Conservation (phyloP, 495 filamentous ascomycete species). For the Neurospora sp. region DNA sequence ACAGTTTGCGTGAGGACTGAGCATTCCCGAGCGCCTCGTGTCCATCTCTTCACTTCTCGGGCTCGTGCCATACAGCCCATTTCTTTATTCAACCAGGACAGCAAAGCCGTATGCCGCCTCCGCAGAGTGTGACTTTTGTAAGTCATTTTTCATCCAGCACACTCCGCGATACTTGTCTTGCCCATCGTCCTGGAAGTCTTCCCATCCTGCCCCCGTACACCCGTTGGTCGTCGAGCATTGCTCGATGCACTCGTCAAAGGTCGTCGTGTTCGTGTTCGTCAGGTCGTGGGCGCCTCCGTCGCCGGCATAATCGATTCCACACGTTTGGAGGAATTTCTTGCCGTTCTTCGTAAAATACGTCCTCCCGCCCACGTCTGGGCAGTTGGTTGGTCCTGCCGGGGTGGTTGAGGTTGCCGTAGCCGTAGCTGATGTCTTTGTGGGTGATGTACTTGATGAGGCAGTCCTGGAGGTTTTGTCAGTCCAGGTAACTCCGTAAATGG, state of each 20-base stretch:
- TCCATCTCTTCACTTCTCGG: not conserved
- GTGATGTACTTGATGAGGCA: not conserved
- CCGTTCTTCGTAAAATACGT: constrained; percentile 4
- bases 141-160: constrained; percentile 16
- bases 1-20: not conserved
- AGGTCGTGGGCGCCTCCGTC: constrained; percentile 8
- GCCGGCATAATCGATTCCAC: constrained; percentile 15
- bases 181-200: not conserved
- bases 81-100: not conserved
- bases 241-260: constrained; percentile 14
- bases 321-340: constrained; percentile 10
- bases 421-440: not conserved
- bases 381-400: not conserved
- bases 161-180: not conserved
- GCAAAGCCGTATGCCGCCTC: constrained; percentile 11
- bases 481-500: not conserved
- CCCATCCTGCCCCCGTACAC: constrained; percentile 17
- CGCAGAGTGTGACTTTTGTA: constrained; percentile 10
- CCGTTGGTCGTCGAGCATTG: constrained; percentile 1
- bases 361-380: constrained; percentile 4
- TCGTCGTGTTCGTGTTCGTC: not conserved
- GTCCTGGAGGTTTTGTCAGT: not conserved
- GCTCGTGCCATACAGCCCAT: not conserved
- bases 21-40: not conserved
- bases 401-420: not conserved